Evolutionary conservation across 2,329 filamentous ascomycete species (phyloP).

Genomic region (Didymella glomerata): DNA sequence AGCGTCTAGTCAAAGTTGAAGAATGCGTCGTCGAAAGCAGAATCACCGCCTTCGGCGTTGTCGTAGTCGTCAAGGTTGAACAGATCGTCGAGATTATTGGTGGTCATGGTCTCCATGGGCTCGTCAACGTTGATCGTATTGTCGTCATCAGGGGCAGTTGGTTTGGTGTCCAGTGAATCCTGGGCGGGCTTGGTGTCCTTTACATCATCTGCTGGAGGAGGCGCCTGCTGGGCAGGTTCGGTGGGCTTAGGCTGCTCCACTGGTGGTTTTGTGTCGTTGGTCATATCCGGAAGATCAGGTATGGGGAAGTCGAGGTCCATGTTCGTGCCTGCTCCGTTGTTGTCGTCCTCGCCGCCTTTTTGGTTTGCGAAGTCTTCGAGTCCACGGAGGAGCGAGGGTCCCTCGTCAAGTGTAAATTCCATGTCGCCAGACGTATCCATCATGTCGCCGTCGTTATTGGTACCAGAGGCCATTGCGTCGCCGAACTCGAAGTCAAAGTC

Average conservation of each 20-base stretch:
- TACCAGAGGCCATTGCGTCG: slow-evolving; percentile 37
- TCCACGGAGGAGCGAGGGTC: slow-evolving; percentile 44
- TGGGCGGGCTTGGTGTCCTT: slow-evolving; percentile 13
- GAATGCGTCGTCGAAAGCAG: slow-evolving; percentile 52
- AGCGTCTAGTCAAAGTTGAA: slow-evolving; percentile 43
- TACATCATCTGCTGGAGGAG: slow-evolving; percentile 1
- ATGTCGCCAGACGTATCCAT: slow-evolving; percentile 42
- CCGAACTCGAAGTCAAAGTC: slow-evolving; percentile 54
- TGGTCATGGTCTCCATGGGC: slow-evolving; percentile 41
- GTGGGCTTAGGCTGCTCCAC: slow-evolving; percentile 14
- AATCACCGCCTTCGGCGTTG: slow-evolving; percentile 39
- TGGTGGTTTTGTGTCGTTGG: slow-evolving; percentile 20
- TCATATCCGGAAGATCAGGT: slow-evolving; percentile 41
- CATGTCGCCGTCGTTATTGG: slow-evolving; percentile 32
- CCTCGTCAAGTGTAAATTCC: slow-evolving; percentile 46
- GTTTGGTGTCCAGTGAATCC: slow-evolving; percentile 12
- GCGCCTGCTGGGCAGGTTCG: slow-evolving; percentile 17
- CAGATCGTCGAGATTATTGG: slow-evolving; percentile 47
- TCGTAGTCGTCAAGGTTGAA: slow-evolving; percentile 49
- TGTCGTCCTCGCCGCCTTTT: slow-evolving; percentile 34
- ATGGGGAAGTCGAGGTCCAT: slow-evolving; percentile 46
- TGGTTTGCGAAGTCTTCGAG: slow-evolving; percentile 52
- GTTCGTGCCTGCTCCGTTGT: slow-evolving; percentile 19
- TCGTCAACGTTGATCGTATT: slow-evolving; percentile 26
- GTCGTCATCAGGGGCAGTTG: slow-evolving; percentile 4